These are phyloP conservation scores for Coelastrella sp. DNA, from an alignment of 139 green algal species.

Conservation along the genomic window DNA sequence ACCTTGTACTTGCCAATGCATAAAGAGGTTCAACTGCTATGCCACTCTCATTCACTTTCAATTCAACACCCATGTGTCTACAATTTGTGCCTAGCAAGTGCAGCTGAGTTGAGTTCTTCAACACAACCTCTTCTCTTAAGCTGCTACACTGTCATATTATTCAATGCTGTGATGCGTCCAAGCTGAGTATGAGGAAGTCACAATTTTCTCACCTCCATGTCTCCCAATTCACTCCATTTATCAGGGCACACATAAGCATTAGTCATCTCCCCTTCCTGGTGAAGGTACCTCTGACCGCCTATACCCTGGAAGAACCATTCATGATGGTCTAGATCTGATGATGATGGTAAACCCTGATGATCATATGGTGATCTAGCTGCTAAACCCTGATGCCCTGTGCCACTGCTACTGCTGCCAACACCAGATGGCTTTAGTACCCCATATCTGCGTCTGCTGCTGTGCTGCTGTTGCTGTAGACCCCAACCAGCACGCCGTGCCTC, in stretches of 20 bases:
- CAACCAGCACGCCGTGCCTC: background rate
- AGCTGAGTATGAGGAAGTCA: too few relatives aligned
- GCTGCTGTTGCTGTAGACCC: constrained; percentile 8
- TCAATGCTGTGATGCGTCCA: background rate
- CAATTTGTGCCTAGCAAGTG: too few relatives aligned
- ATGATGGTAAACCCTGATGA: background rate
- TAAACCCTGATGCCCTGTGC: background rate
- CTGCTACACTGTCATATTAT: background rate
- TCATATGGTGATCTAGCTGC: constrained; percentile 1
- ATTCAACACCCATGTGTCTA: too few relatives aligned
- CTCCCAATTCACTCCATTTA: constrained; percentile 14
- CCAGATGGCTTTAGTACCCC: background rate
- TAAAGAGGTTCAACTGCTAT: too few relatives aligned
- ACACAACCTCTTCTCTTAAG: too few relatives aligned
- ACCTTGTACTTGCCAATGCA: too few relatives aligned
- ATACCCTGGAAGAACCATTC: constrained; percentile 23
- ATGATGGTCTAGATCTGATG: background rate
- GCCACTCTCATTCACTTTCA: too few relatives aligned
- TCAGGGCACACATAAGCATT: constrained; percentile 12
- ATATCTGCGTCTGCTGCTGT: background rate
- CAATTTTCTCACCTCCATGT: constrained; percentile 10
- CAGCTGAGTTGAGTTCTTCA: too few relatives aligned
- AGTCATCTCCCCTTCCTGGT: background rate
- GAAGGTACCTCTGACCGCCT: background rate
- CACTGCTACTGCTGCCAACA: background rate